A percentile compares a stretch with the other conserved stretches of the same genome.
phyloP scores from a whole-genome alignment of 176 grass and related monocot genomes.

The Oryza nivara region DNA sequence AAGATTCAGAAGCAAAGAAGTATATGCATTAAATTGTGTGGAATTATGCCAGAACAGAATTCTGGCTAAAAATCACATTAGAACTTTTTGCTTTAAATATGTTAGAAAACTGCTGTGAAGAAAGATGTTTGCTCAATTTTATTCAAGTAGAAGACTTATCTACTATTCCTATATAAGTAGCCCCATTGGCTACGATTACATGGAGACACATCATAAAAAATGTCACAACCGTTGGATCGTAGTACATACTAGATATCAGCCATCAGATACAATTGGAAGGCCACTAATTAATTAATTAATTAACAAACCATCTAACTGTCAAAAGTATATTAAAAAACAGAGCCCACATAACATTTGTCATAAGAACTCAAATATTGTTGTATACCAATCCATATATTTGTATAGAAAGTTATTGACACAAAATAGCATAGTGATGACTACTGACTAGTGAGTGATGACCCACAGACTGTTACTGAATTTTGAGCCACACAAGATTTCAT shows the following conservation, averaged over 20 bases:
- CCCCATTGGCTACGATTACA: too few species aligned
- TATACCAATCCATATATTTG: neutral
- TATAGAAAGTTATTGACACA: slow-evolving; percentile 22
- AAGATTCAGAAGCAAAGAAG: slow-evolving; percentile 32
- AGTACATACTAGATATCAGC: too few species aligned
- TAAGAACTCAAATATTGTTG: slow-evolving; percentile 5
- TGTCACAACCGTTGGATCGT: too few species aligned
- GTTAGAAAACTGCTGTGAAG: neutral
- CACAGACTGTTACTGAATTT: neutral
- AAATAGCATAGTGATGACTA: slow-evolving; percentile 24
- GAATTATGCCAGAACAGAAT: slow-evolving; percentile 7
- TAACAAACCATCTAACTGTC: neutral
- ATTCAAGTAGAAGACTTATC: too few species aligned
- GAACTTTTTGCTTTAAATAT: neutral
- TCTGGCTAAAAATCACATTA: neutral
- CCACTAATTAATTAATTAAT: neutral
- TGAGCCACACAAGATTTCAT: neutral
- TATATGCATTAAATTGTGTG: neutral
- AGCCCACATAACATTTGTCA: neutral
- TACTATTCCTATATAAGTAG: too few species aligned
- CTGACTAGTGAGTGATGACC: neutral
- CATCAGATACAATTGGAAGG: too few species aligned
- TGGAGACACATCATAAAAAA: too few species aligned
- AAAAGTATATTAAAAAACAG: neutral
- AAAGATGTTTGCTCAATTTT: neutral